phyloP scores from a whole-genome alignment of 768 basidiomycete genomes.

The Cystofilobasidium macerans region DNA sequence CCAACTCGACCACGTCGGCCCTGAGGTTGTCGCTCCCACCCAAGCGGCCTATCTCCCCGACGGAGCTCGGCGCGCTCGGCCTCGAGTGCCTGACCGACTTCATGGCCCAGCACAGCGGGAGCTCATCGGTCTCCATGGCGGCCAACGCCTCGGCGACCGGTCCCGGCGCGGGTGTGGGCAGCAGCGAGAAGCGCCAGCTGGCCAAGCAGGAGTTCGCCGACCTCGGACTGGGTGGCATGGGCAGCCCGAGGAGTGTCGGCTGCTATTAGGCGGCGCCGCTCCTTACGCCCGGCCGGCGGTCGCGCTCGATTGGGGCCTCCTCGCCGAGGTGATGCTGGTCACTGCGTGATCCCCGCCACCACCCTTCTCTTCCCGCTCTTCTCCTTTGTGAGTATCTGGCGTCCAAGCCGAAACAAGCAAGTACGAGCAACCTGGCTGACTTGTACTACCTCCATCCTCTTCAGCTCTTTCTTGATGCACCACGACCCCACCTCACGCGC shows the following conservation, averaged over 20 bases:
- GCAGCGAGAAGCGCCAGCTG: background rate
- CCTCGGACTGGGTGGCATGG: background rate
- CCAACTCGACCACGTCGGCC: background rate
- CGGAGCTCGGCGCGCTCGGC: background rate
- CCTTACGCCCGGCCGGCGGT: background rate
- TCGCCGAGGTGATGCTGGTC: background rate
- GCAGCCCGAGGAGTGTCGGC: constrained; percentile 2
- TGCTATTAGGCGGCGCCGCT: background rate
- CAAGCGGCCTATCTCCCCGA: constrained; percentile 1
- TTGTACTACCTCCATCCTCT: too few species aligned
- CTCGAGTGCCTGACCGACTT: background rate
- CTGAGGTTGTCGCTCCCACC: background rate
- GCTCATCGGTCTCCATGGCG: background rate
- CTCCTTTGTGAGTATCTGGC: too few species aligned
- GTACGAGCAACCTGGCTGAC: too few species aligned
- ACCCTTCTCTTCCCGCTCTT: background rate
- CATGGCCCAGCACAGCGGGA: background rate
- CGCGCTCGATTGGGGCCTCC: background rate
- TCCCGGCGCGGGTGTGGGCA: background rate
- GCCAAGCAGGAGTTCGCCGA: background rate
- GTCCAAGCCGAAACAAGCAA: too few species aligned
- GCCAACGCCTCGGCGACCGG: background rate
- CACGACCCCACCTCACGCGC: too few species aligned
- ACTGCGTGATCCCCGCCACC: background rate
- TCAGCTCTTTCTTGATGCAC: too few species aligned